Conservation (phyloP, 352 stramenopile genomes). For the Ophiocytium majus region DNA sequence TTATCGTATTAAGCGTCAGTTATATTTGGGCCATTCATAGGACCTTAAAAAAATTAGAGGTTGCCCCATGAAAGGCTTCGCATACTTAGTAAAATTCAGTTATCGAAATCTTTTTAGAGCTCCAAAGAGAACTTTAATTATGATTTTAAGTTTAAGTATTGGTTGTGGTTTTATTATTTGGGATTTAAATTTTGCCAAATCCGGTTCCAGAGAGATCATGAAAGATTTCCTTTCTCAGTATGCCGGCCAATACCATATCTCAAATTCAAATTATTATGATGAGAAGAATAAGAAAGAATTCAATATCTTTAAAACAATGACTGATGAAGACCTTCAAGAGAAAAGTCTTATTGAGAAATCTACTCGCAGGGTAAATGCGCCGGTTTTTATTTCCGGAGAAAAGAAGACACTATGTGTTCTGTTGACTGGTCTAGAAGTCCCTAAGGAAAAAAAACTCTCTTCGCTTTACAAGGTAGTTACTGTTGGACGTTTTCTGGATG, state of each 20-base stretch:
- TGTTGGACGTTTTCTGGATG: background rate
- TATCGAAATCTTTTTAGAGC: background rate
- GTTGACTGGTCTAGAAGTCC: background rate
- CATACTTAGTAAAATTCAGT: slow-evolving; percentile 11
- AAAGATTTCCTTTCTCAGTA: slow-evolving; percentile 10
- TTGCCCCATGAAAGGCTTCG: background rate
- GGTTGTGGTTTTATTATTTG: background rate
- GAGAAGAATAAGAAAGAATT: background rate
- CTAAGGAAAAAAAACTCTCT: background rate
- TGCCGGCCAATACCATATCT: background rate
- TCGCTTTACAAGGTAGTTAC: background rate
- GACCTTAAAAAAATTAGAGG: slow-evolving; percentile 10
- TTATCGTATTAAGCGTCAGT: background rate
- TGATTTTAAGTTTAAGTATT: background rate
- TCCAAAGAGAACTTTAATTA: background rate
- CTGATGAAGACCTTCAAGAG: background rate
- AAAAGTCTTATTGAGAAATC: slow-evolving; percentile 7
- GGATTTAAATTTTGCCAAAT: slow-evolving; percentile 10
- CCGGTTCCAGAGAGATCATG: background rate
- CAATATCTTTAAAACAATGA: background rate
- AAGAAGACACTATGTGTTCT: slow-evolving; percentile 1
- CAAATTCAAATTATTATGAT: background rate
- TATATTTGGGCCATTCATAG: slow-evolving; percentile 13
- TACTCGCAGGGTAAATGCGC: background rate
- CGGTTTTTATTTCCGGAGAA: slow-evolving; percentile 14